Percentiles rank a stretch among this genome's conserved stretches.
These are phyloP conservation scores for Jacaranda copaia DNA, from an alignment of 257 asterid genomes.

Conservation along the genomic window DNA sequence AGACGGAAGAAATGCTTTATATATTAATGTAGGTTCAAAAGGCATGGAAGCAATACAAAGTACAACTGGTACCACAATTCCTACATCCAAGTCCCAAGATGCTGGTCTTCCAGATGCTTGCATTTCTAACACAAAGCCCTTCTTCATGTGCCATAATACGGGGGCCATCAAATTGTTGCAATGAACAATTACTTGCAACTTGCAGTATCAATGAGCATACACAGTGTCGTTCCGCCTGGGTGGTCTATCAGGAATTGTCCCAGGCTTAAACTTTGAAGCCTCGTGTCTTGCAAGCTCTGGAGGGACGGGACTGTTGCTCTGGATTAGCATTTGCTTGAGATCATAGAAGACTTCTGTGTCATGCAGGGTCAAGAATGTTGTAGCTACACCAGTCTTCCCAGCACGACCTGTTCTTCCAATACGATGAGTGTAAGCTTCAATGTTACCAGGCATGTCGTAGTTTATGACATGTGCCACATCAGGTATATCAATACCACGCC, in stretches of 20 bases:
- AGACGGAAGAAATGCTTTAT: slow-evolving; percentile 3
- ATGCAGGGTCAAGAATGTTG: slow-evolving; percentile 67
- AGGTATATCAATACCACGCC: slow-evolving; percentile 74
- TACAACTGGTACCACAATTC: slow-evolving; percentile 7
- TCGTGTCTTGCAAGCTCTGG: slow-evolving; percentile 61
- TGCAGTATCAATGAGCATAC: slow-evolving; percentile 44
- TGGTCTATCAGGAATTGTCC: slow-evolving; percentile 55
- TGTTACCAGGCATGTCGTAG: slow-evolving; percentile 63
- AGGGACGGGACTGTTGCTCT: slow-evolving; percentile 62
- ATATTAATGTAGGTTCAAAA: slow-evolving; percentile 4
- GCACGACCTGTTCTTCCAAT: slow-evolving; percentile 77
- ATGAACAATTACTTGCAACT: slow-evolving; percentile 4
- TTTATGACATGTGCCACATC: slow-evolving; percentile 74
- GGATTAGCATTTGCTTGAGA: slow-evolving; percentile 68
- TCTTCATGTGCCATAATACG: background rate
- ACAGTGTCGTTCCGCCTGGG: slow-evolving; percentile 57
- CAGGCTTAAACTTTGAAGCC: slow-evolving; percentile 60
- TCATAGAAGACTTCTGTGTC: slow-evolving; percentile 69
- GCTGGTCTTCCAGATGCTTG: slow-evolving; percentile 8
- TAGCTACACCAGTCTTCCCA: slow-evolving; percentile 71
- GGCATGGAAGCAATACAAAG: slow-evolving; percentile 17
- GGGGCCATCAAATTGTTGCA: background rate
- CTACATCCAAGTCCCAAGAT: background rate
- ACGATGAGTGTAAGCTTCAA: slow-evolving; percentile 71
- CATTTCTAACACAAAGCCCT: slow-evolving; percentile 19